Base-by-base conservation (phyloP, 2,329 filamentous ascomycete species). In the Bipolaris victoriae region DNA sequence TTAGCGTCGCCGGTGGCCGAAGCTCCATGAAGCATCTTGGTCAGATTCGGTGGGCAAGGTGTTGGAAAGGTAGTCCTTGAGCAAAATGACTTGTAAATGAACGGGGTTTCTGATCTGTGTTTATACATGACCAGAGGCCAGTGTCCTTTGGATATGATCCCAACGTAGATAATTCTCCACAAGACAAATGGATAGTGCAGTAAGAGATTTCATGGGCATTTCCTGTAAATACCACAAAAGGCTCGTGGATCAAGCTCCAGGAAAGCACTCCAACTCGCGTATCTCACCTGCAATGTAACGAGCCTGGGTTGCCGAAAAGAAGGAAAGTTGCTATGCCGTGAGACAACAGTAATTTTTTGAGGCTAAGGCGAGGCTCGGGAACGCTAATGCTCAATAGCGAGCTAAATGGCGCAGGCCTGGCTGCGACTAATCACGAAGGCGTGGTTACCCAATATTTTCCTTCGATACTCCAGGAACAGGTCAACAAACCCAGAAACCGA, bases 401-500 rank as follows among this genome's bases (percentile, higher is more conserved):
- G 53, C 50, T 41, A 36, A 33, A 58, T 41, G 47, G 65, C 67
- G 60, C 65, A 60, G 58, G 54, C 58, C 62, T 64, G 60, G 62
- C 57, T n/a, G 58, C 37, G 15, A 55, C 62, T 55, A 51, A 57
- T 49, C 45, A 61, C 40, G 58, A 61, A 49, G 49, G 55, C 10
- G 59, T 52, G 46, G 41, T 51, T 59, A 57, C 35, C 58, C 63
- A 62, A 50, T 52, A 50, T 64, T 57, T 62, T 60, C 58, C 55
- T 52, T 61, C 55, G 60, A 47, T 61, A 66, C 65, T 60, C 59
- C 58, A 63, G 60, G 45, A 60, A 55, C 55, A 63, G 63, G 65
- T 55, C 61, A 61, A 48, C 60, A 63, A 61, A 62, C 55, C 57
- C 60, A 62, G 55, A 61, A 69, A 63, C 65, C 64, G 65, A 66